Conservation (phyloP, 768 basidiomycete species). For the Dictyophora rubrovolvata region DNA sequence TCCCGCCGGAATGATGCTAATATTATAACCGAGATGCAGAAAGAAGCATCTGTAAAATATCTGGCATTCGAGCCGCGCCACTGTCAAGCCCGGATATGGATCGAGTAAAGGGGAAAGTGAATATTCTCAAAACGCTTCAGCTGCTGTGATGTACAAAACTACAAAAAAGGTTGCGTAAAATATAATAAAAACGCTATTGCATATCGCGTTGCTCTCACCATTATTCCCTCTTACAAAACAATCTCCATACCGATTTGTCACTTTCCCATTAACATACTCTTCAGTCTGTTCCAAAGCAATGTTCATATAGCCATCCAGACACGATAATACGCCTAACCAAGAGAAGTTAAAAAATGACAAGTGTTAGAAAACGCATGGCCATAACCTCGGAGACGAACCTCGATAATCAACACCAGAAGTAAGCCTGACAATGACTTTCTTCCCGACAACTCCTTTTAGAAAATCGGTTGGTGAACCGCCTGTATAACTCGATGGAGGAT, state of each 20-base stretch:
- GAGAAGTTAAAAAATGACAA: neutral
- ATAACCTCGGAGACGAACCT: slow-evolving; percentile 38
- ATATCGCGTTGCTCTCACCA: slow-evolving; percentile 34
- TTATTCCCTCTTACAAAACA: slow-evolving; percentile 94
- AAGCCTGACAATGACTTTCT: slow-evolving; percentile 83
- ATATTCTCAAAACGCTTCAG: slow-evolving; percentile 36
- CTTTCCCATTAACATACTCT: slow-evolving; percentile 81
- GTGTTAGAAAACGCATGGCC: neutral
- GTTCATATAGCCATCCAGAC: slow-evolving; percentile 99
- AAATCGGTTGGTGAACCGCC: slow-evolving; percentile 89
- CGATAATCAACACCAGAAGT: slow-evolving; percentile 90
- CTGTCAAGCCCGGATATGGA: neutral
- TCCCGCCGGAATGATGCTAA: too few relatives aligned
- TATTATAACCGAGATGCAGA: too few relatives aligned
- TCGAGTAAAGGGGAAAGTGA: neutral
- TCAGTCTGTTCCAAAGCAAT: slow-evolving; percentile 96
- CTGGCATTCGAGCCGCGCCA: neutral
- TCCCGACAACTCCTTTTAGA: slow-evolving; percentile 93
- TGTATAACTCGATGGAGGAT: slow-evolving; percentile 34
- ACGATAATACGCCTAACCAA: slow-evolving; percentile 75
- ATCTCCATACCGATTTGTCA: slow-evolving; percentile 88
- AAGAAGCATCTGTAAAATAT: too few relatives aligned
- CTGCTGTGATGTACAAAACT: slow-evolving; percentile 77
- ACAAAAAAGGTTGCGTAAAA: slow-evolving; percentile 4
- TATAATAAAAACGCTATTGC: neutral